These are phyloP conservation scores for Ascochyta lentis DNA, from an alignment of 2,329 filamentous ascomycete species.

Conservation along the genomic window DNA sequence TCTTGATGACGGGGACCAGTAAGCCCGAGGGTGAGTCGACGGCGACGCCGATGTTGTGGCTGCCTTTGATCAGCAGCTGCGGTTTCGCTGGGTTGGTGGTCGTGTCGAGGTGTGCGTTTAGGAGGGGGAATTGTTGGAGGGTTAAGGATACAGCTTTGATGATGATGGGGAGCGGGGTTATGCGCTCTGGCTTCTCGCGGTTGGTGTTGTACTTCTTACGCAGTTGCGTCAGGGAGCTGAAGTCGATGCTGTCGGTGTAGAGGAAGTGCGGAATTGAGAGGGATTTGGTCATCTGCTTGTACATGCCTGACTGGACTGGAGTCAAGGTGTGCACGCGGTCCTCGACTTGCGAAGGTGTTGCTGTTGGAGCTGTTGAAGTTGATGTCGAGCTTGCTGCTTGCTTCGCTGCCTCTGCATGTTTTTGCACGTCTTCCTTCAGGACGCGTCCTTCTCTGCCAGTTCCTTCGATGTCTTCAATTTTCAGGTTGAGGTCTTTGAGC, in stretches of 20 bases:
- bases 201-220: constrained; percentile 73
- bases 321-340: constrained; percentile 77
- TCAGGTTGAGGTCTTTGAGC: constrained; percentile 77
- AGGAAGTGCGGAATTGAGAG: constrained; percentile 93
- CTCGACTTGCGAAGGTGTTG: constrained; percentile 41
- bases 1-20: constrained; percentile 88
- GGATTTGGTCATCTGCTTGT: constrained; percentile 95
- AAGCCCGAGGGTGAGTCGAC: constrained; percentile 92
- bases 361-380: constrained; percentile 39
- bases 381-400: constrained; percentile 33
- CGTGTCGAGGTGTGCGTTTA: constrained; percentile 84
- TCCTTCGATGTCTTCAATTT: constrained; percentile 79
- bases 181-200: constrained; percentile 55
- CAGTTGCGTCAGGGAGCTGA: constrained; percentile 74
- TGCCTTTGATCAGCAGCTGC: constrained; percentile 75
- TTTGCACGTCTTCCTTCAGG: constrained; percentile 85
- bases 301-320: constrained; percentile 88
- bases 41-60: constrained; percentile 94
- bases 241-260: constrained; percentile 88
- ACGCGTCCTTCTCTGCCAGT: constrained; percentile 92
- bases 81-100: constrained; percentile 68
- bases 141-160: constrained; percentile 93
- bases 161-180: constrained; percentile 93
- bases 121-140: constrained; percentile 78
- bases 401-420: constrained; percentile 30